phyloP scores from a whole-genome alignment of 2,329 filamentous ascomycete genomes.

The Penicillium sp. region DNA sequence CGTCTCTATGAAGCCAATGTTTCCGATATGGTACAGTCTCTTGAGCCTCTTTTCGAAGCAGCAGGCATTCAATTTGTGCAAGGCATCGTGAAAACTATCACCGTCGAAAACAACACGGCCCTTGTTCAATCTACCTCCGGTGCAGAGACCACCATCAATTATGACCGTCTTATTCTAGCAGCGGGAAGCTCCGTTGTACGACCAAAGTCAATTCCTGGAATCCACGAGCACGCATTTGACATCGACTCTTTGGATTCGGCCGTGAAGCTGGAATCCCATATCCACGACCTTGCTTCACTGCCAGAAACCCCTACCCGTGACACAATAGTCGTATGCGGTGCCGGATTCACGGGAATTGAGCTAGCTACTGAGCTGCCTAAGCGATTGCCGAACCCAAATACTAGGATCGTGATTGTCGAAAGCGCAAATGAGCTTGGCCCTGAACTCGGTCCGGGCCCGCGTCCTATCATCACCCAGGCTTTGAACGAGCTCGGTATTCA shows the following conservation, averaged over 20 bases:
- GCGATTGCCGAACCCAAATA: constrained; percentile 24
- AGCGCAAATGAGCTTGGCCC: constrained; percentile 33
- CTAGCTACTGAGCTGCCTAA: constrained; percentile 33
- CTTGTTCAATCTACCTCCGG: constrained; percentile 12
- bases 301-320: constrained; percentile 32
- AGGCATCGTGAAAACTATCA: constrained; percentile 17
- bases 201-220: constrained; percentile 33
- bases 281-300: constrained; percentile 28
- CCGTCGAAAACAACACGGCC: constrained; percentile 18
- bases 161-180: constrained; percentile 42
- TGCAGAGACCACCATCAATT: constrained; percentile 22
- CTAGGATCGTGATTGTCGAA: constrained; percentile 34
- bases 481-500: constrained; percentile 35
- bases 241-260: constrained; percentile 38
- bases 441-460: constrained; percentile 39
- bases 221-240: constrained; percentile 40
- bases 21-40: constrained; percentile 24
- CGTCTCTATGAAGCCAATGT: constrained; percentile 42
- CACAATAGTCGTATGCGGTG: constrained; percentile 42
- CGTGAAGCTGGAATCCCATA: constrained; percentile 31
- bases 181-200: constrained; percentile 40
- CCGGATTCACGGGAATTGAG: constrained; percentile 42
- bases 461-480: constrained; percentile 37
- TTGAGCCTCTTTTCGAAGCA: constrained; percentile 30
- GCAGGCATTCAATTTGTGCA: constrained; percentile 30